Evolutionary conservation across 768 basidiomycete genomes (phyloP).

Genomic region (Phanerochaete sordida): DNA sequence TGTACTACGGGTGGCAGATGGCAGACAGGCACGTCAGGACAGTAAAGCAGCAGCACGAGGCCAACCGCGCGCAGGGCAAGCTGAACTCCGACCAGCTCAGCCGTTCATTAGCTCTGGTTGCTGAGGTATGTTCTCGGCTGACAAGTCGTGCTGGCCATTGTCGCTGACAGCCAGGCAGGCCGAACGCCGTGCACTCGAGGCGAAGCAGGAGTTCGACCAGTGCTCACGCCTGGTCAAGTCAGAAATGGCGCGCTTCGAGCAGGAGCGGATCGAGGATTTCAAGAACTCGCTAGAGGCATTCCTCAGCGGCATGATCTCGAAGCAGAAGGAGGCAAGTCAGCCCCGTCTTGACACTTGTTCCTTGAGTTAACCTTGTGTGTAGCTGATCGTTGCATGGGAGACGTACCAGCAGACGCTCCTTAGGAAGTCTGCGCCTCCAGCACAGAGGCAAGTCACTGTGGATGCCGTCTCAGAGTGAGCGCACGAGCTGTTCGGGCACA

Average conservation of each 20-base stretch:
- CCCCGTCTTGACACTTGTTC: neutral
- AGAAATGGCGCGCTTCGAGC: slow-evolving; percentile 89
- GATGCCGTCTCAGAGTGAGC: neutral
- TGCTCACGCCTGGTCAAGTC: slow-evolving; percentile 84
- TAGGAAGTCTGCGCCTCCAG: slow-evolving; percentile 33
- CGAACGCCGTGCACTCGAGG: slow-evolving; percentile 79
- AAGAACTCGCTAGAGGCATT: slow-evolving; percentile 79
- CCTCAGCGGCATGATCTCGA: slow-evolving; percentile 80
- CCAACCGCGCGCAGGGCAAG: slow-evolving; percentile 72
- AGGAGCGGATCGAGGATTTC: slow-evolving; percentile 92
- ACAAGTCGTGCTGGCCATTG: neutral
- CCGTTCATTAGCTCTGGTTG: slow-evolving; percentile 73
- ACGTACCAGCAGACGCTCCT: slow-evolving; percentile 72
- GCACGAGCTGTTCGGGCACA: neutral
- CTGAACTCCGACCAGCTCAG: slow-evolving; percentile 67
- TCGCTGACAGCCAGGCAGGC: slow-evolving; percentile 57
- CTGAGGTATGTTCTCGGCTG: slow-evolving; percentile 50
- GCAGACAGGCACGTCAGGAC: slow-evolving; percentile 74
- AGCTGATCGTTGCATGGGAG: slow-evolving; percentile 82
- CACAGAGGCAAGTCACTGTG: neutral
- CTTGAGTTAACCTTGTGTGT: too few species aligned
- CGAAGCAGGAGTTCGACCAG: slow-evolving; percentile 86
- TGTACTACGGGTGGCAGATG: slow-evolving; percentile 76
- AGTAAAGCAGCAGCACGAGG: slow-evolving; percentile 76
- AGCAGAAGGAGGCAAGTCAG: slow-evolving; percentile 54